Evolutionary conservation across 2,329 filamentous ascomycete genomes (phyloP).

Genomic region (Colletotrichum aenigma): DNA sequence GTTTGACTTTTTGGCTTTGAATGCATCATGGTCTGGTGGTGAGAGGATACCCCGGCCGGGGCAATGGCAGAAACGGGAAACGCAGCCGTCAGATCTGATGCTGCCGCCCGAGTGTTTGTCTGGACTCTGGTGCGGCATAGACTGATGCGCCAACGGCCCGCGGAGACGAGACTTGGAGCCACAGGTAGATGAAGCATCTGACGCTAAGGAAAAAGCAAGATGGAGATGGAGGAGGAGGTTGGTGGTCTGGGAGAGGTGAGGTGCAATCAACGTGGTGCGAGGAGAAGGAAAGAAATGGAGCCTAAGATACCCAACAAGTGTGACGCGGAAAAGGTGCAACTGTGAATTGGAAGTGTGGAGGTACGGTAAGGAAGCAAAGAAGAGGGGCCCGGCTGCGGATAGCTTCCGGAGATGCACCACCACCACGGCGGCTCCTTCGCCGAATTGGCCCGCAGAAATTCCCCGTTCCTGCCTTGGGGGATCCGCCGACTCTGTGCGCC

Average conservation of each 20-base stretch:
- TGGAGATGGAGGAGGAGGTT: neutral
- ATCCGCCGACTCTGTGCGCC: neutral
- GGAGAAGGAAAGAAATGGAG: neutral
- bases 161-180: neutral
- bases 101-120: neutral
- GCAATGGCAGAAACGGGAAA: neutral
- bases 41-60: slow-evolving; percentile 11
- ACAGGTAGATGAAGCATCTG: neutral
- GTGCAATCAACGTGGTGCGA: neutral
- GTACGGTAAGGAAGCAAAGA: neutral
- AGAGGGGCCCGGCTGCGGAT: neutral
- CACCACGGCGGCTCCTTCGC: neutral
- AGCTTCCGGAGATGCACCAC: neutral
- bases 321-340: neutral
- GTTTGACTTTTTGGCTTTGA: neutral
- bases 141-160: neutral
- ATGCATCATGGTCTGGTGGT: neutral
- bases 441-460: neutral
- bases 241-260: neutral
- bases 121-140: neutral
- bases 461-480: neutral
- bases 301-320: neutral
- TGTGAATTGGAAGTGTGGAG: neutral
- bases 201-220: neutral
- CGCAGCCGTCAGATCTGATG: neutral